phyloP scores from a whole-genome alignment of 495 filamentous ascomycete species.

The Articulospora tetracladia region DNA sequence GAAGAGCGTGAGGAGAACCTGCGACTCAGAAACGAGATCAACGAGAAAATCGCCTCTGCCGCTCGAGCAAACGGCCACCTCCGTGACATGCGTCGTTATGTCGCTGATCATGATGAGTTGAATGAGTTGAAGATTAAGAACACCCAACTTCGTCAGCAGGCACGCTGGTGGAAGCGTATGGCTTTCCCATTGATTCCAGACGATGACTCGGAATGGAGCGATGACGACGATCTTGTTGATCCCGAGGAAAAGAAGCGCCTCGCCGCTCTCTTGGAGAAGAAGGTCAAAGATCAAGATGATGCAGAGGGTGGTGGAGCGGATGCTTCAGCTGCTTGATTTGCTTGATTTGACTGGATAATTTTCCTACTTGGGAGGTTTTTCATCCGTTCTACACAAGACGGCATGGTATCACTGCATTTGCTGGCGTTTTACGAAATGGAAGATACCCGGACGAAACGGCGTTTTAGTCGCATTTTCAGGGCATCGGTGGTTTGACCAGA shows the following conservation, averaged over 20 bases:
- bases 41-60: conserved; percentile 51
- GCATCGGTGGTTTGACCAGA: background rate
- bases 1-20: conserved; percentile 53
- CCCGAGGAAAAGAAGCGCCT: conserved; percentile 41
- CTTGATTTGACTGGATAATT: background rate
- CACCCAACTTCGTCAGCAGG: conserved; percentile 40
- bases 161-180: conserved; percentile 52
- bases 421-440: background rate
- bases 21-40: conserved; percentile 51
- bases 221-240: conserved; percentile 53
- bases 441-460: background rate
- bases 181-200: conserved; percentile 45
- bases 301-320: conserved; percentile 3
- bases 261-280: conserved; percentile 16
- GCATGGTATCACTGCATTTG: background rate
- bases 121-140: conserved; percentile 43
- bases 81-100: conserved; percentile 42
- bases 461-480: background rate
- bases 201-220: conserved; percentile 49
- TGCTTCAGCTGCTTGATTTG: conserved; percentile 1
- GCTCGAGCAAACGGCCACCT: conserved; percentile 43
- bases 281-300: conserved; percentile 17
- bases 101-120: conserved; percentile 41
- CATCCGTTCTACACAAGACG: too few species aligned
- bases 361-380: too few species aligned